Percentiles rank a stretch among this genome's conserved stretches.
Evolutionary conservation across 2,329 filamentous ascomycete species (phyloP).

Genomic region (Penicillium sp.): DNA sequence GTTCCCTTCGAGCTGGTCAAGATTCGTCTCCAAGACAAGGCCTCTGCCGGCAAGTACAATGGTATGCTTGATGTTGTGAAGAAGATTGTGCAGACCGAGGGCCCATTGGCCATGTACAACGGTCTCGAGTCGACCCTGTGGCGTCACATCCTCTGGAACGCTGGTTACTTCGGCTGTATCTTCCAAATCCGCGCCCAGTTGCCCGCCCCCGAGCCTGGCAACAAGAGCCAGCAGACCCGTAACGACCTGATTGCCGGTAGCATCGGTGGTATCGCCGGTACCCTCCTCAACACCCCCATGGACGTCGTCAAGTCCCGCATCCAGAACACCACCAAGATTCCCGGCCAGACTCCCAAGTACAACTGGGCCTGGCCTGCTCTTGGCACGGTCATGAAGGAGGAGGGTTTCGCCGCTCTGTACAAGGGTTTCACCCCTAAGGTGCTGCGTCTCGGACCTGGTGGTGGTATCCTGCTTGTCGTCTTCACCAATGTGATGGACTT

Average conservation of each 20-base stretch:
- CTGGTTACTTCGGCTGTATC: conserved; percentile 97
- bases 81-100: conserved; percentile 78
- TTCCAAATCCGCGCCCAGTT: conserved; percentile 90
- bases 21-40: conserved; percentile 95
- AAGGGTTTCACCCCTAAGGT: conserved; percentile 99
- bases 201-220: conserved; percentile 67
- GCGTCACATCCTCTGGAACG: conserved; percentile 93
- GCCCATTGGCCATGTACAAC: conserved; percentile 87
- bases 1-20: conserved; percentile 98
- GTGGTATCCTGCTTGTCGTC: conserved; percentile 58
- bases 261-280: conserved; percentile 86
- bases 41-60: conserved; percentile 74
- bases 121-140: conserved; percentile 95
- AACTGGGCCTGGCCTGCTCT: conserved; percentile 96
- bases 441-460: conserved; percentile 70
- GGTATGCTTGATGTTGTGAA: conserved; percentile 55
- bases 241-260: conserved; percentile 88
- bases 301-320: conserved; percentile 98
- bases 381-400: conserved; percentile 84
- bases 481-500: conserved; percentile 67
- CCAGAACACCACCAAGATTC: conserved; percentile 83
- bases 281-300: conserved; percentile 90
- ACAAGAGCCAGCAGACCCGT: conserved; percentile 76
- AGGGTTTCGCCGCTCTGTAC: conserved; percentile 89
- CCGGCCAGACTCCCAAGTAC: conserved; percentile 87